A percentile compares a stretch with the other conserved stretches of the same genome.
Evolutionary conservation across 345 rosid species (phyloP).

Genomic region (Murraya koenigii): DNA sequence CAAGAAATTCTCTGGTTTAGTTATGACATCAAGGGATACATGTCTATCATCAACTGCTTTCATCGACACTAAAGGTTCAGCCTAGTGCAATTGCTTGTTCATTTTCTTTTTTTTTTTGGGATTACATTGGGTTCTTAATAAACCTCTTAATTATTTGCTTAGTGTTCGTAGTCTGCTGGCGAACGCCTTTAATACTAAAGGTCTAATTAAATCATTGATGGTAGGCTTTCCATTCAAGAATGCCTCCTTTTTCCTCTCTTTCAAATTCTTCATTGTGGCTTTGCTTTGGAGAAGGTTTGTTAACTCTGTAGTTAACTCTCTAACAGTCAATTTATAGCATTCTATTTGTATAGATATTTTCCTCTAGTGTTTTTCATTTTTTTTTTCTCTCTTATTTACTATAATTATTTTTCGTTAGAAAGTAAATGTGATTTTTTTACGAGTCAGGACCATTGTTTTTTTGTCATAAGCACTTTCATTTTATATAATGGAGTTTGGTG

Average conservation of each 20-base stretch:
- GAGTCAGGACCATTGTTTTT: neutral
- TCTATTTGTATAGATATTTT: conserved; percentile 3
- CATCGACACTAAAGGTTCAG: conserved; percentile 7
- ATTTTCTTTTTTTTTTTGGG: neutral
- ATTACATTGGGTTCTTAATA: conserved; percentile 20
- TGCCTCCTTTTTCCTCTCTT: neutral
- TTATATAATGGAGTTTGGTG: neutral
- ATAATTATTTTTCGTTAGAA: neutral
- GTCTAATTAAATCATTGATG: conserved; percentile 7
- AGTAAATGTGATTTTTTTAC: neutral
- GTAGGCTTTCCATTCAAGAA: conserved; percentile 8
- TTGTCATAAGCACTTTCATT: neutral
- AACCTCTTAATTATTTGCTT: neutral
- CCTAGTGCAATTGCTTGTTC: conserved; percentile 16
- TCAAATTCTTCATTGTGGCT: neutral
- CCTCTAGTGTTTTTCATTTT: neutral
- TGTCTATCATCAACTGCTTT: conserved; percentile 13
- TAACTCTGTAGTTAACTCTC: neutral
- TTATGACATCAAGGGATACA: conserved; percentile 7
- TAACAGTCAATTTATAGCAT: conserved; percentile 4
- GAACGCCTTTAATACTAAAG: neutral
- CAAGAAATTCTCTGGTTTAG: conserved; percentile 12
- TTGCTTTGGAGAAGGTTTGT: neutral
- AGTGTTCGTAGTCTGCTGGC: neutral
- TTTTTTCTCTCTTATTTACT: neutral